phyloP scores from a whole-genome alignment of 2,329 filamentous ascomycete genomes.

The Pseudocercospora fuligena region DNA sequence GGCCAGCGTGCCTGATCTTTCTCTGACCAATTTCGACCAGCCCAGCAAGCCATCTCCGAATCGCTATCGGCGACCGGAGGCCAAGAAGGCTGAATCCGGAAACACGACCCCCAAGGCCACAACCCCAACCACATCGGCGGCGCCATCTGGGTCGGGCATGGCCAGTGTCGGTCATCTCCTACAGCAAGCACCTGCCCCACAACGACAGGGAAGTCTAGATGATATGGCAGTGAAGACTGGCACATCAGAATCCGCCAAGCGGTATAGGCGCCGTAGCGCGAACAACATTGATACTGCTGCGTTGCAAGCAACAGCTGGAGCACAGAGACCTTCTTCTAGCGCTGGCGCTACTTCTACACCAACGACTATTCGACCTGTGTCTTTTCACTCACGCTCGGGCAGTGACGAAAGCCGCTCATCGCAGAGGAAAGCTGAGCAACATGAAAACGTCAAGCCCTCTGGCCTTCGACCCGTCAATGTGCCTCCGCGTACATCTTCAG shows the following conservation, averaged over 20 bases:
- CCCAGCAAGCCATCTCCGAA: slow-evolving; percentile 75
- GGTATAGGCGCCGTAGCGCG: slow-evolving; percentile 82
- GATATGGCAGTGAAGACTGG: slow-evolving; percentile 68
- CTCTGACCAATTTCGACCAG: slow-evolving; percentile 60
- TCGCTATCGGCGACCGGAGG: slow-evolving; percentile 75
- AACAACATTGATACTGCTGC: slow-evolving; percentile 62
- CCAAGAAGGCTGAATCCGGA: slow-evolving; percentile 58
- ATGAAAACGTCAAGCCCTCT: slow-evolving; percentile 28
- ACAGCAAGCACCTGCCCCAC: slow-evolving; percentile 29
- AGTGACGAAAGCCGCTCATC: slow-evolving; percentile 41
- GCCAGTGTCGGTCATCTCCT: slow-evolving; percentile 59
- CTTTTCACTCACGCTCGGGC: slow-evolving; percentile 38
- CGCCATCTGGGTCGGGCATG: slow-evolving; percentile 60
- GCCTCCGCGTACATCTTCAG: slow-evolving; percentile 44
- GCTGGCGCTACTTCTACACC: slow-evolving; percentile 37
- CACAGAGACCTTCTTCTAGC: slow-evolving; percentile 33
- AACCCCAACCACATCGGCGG: slow-evolving; percentile 33
- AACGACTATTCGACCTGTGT: slow-evolving; percentile 41
- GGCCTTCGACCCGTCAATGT: slow-evolving; percentile 33
- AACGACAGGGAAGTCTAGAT: slow-evolving; percentile 61
- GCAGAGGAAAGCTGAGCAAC: slow-evolving; percentile 22
- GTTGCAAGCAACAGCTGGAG: slow-evolving; percentile 28
- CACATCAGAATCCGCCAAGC: slow-evolving; percentile 70
- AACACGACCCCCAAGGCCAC: slow-evolving; percentile 40
- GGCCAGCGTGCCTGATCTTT: slow-evolving; percentile 58